Percentiles rank a stretch among this genome's conserved stretches.
Evolutionary conservation across 1,139 yeast genomes (phyloP).

Genomic region (Spathaspora sp.): DNA sequence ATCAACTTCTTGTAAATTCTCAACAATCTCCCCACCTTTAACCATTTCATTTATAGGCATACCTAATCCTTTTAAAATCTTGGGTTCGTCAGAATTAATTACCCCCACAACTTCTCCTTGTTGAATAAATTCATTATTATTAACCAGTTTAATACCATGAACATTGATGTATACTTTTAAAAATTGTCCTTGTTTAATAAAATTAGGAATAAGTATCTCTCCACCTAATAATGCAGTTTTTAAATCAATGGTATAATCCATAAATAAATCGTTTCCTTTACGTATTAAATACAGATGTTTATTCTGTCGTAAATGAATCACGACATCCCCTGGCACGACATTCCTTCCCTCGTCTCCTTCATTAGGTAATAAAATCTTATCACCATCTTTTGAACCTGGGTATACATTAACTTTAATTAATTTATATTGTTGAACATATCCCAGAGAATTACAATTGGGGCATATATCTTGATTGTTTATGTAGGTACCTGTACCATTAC

Average conservation of each 20-base stretch:
- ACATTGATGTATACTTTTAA: slow-evolving; percentile 41
- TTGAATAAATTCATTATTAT: slow-evolving; percentile 25
- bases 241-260: slow-evolving; percentile 48
- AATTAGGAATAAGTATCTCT: slow-evolving; percentile 39
- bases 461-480: slow-evolving; percentile 27
- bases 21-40: slow-evolving; percentile 24
- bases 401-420: slow-evolving; percentile 50
- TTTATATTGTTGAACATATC: slow-evolving; percentile 45
- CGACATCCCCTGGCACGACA: slow-evolving; percentile 65
- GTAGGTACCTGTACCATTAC: slow-evolving; percentile 37
- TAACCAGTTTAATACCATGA: slow-evolving; percentile 31
- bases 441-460: slow-evolving; percentile 28
- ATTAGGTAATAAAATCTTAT: slow-evolving; percentile 49
- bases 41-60: slow-evolving; percentile 61
- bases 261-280: slow-evolving; percentile 46
- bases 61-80: slow-evolving; percentile 51
- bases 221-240: slow-evolving; percentile 60
- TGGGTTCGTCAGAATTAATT: slow-evolving; percentile 45
- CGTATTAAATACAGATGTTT: slow-evolving; percentile 47
- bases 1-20: slow-evolving; percentile 18
- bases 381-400: slow-evolving; percentile 55
- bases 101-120: slow-evolving; percentile 50
- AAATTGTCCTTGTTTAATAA: slow-evolving; percentile 41
- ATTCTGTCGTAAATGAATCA: slow-evolving; percentile 41
- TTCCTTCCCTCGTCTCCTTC: slow-evolving; percentile 66